These are phyloP conservation scores for Kodamaea neixiangensis DNA, from an alignment of 805 yeast species.

Conservation along the genomic window DNA sequence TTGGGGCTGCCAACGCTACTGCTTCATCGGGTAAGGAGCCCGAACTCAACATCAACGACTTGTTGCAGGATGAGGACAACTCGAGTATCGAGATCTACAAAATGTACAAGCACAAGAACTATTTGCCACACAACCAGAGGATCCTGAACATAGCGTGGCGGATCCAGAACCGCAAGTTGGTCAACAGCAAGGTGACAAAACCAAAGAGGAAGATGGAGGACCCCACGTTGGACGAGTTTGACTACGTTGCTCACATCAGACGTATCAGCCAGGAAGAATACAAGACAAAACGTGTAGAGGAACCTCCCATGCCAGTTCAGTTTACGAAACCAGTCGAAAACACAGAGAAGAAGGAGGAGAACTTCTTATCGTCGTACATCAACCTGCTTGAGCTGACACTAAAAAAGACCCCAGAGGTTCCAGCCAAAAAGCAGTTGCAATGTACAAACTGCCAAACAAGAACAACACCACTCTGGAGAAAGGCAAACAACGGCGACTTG, in stretches of 20 bases:
- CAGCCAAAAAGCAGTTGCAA: conserved; percentile 25
- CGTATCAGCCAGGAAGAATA: conserved; percentile 43
- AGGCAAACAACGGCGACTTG: conserved; percentile 42
- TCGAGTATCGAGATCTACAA: conserved; percentile 37
- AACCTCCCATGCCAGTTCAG: conserved; percentile 1
- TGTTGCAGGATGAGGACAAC: conserved; percentile 37
- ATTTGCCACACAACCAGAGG: conserved; percentile 44
- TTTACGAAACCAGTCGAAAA: conserved; percentile 3
- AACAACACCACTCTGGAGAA: conserved; percentile 49
- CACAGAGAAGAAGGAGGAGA: conserved; percentile 16
- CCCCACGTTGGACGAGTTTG: conserved; percentile 42
- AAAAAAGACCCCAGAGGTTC: conserved; percentile 22
- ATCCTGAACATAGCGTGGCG: conserved; percentile 48
- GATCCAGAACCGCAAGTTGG: conserved; percentile 39
- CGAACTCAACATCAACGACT: conserved; percentile 16
- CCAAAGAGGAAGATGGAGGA: conserved; percentile 18
- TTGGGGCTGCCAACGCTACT: too few species aligned
- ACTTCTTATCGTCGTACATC: conserved; percentile 40
- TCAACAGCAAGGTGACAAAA: conserved; percentile 13
- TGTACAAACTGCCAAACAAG: conserved; percentile 46
- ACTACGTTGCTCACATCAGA: conserved; percentile 47
- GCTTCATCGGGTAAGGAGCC: too few species aligned
- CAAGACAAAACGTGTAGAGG: conserved; percentile 13
- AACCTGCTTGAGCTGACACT: conserved; percentile 40
- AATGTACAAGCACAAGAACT: conserved; percentile 44